A percentile compares a stretch with the other conserved stretches of the same genome.
Evolutionary conservation across 2,329 filamentous ascomycete genomes (phyloP).

Genomic region (Aspergillus sp.): DNA sequence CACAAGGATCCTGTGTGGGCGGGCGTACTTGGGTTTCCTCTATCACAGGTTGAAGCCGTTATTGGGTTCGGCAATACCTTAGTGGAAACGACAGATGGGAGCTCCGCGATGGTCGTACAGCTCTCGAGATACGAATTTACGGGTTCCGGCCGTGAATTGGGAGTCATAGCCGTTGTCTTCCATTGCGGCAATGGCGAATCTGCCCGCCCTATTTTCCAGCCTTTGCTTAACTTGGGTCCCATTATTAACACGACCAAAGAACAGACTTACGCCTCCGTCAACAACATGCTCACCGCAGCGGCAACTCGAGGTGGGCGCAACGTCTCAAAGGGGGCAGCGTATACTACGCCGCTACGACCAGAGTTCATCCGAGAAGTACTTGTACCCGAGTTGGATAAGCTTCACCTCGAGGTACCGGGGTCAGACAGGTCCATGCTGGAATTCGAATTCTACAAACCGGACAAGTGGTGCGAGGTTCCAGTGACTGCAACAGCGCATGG

Average conservation of each 20-base stretch:
- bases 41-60: slow-evolving; percentile 24
- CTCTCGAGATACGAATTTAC: background rate
- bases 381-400: background rate
- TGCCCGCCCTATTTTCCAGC: slow-evolving; percentile 8
- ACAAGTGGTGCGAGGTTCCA: slow-evolving; percentile 10
- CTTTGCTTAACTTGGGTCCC: slow-evolving; percentile 2
- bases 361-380: background rate
- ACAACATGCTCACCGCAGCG: slow-evolving; percentile 7
- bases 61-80: slow-evolving; percentile 17
- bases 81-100: slow-evolving; percentile 4
- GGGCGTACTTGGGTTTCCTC: slow-evolving; percentile 27
- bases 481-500: slow-evolving; percentile 12
- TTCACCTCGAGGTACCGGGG: background rate
- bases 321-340: slow-evolving; percentile 1
- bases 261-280: slow-evolving; percentile 12
- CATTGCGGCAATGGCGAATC: slow-evolving; percentile 9
- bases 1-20: slow-evolving; percentile 36
- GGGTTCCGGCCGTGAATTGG: background rate
- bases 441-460: slow-evolving; percentile 15
- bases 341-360: slow-evolving; percentile 8
- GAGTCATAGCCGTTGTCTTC: slow-evolving; percentile 10
- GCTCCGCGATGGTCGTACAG: slow-evolving; percentile 11
- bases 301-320: background rate
- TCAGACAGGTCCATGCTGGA: slow-evolving; percentile 5
- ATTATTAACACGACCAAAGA: background rate